These are phyloP conservation scores for Cucumis hystrix DNA, from an alignment of 306 rosid genomes.

Conservation along the genomic window DNA sequence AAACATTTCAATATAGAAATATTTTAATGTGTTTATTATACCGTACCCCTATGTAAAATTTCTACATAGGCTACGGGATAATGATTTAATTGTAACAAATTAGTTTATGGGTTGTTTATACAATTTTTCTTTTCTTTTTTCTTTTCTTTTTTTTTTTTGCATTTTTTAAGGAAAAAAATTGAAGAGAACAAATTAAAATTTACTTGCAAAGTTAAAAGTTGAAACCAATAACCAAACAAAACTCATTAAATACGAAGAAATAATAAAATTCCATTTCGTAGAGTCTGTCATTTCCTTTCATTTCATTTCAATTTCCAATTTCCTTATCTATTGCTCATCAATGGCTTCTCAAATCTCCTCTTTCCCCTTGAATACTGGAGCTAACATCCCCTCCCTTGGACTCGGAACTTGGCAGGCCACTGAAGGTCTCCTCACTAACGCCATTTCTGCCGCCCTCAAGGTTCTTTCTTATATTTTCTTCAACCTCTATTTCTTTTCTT, in stretches of 20 bases:
- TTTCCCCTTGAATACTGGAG: conserved; percentile 60
- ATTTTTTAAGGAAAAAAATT: too few species aligned
- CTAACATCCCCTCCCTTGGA: conserved; percentile 63
- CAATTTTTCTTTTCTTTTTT: too few species aligned
- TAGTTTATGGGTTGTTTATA: too few species aligned
- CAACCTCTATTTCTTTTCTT: background rate
- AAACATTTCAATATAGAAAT: too few species aligned
- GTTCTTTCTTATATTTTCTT: conserved; percentile 12
- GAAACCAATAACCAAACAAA: background rate
- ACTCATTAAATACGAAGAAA: background rate
- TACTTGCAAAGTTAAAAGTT: background rate
- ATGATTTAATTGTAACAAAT: too few species aligned
- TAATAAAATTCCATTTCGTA: background rate
- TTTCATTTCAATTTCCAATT: background rate
- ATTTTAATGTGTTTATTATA: too few species aligned
- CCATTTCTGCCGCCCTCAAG: conserved; percentile 40
- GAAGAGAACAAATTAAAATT: too few species aligned
- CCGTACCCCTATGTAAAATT: too few species aligned
- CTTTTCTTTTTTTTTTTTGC: too few species aligned
- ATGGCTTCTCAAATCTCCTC: conserved; percentile 33
- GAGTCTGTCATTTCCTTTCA: background rate
- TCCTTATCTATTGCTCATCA: too few species aligned
- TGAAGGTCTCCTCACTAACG: conserved; percentile 40
- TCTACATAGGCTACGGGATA: too few species aligned
- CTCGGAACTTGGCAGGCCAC: conserved; percentile 68